Conservation (phyloP, 441 rosid genomes). For the Euphorbia corollata region DNA sequence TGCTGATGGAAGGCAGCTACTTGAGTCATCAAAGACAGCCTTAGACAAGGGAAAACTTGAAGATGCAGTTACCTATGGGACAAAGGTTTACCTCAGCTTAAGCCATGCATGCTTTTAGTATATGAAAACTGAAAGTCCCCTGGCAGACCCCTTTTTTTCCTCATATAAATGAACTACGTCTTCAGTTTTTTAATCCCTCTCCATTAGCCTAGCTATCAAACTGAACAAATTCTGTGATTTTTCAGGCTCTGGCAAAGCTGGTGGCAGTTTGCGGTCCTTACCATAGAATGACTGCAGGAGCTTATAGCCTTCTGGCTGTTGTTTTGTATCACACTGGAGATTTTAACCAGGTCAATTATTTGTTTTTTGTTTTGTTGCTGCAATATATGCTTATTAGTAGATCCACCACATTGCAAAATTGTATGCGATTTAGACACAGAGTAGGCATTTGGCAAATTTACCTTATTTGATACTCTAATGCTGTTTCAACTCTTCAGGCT, state of each 20-base stretch:
- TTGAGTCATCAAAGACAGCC: constrained; percentile 88
- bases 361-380: constrained; percentile 10
- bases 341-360: constrained; percentile 65
- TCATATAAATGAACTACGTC: constrained; percentile 13
- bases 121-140: neutral
- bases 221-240: constrained; percentile 23
- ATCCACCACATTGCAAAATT: constrained; percentile 11
- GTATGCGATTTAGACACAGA: neutral
- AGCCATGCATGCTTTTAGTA: constrained; percentile 34
- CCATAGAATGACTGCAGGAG: constrained; percentile 81
- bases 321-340: constrained; percentile 94
- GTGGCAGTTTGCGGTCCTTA: constrained; percentile 90
- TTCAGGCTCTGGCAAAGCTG: constrained; percentile 71
- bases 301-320: constrained; percentile 91
- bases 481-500: constrained; percentile 33
- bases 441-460: constrained; percentile 5
- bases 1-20: constrained; percentile 70
- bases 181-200: constrained; percentile 14
- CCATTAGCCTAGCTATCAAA: constrained; percentile 14
- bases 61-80: constrained; percentile 77
- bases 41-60: constrained; percentile 90
- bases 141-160: constrained; percentile 11
- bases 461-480: constrained; percentile 12
- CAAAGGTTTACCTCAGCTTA: constrained; percentile 49
- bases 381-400: neutral